Base-by-base conservation (phyloP, 495 filamentous ascomycete species). In the Tirmania nivea region DNA sequence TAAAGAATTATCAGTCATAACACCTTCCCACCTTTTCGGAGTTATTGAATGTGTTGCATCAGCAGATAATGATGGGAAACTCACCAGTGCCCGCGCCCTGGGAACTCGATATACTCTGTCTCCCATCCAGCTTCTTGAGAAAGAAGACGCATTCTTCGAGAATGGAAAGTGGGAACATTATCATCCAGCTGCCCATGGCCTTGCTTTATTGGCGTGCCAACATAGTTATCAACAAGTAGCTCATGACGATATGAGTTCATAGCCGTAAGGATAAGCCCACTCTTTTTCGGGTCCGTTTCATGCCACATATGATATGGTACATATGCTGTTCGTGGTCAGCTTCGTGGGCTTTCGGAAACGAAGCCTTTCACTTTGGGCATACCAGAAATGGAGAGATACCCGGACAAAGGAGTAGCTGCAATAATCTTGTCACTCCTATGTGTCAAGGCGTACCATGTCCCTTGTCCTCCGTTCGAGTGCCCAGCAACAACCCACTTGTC, bases 391-490 rank as follows among this genome's bases (percentile, higher is more conserved):
- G 75, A 78, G 11, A 71, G 69, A 60, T 78, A 79, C 10, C 71
- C 77, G 0, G 76, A 78, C 16, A 78, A 58, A 45, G 77, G 71
- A 37, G 73, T 71, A 50, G 71, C 74, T 11, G 74, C 76, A 51
- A 78, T 62, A 53, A 79, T 63, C 35, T 71, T 76, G 55, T 78
- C 75, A 19, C 72, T 78, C 49, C 69, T 64, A 65, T 79, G 77
- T 3, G 77, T 76, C 47, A 77, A 61, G 11, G 68, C 63, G 62
- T 75, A 75, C 77, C 77, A 79, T 19, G 69, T 66, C 3, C 77
- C 76, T 65, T 79, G 77, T 7, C 72, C 76, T 51, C 76, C 76
- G 52, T 79, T 79, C 20, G 76, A 78, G 63, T 79, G 76, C 0
- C 76, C 76, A 36, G 52, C 69, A 14, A 76, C 68, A 21, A 79